Conservation (phyloP, 177 flowering plant species). For the Vitis hybrid region DNA sequence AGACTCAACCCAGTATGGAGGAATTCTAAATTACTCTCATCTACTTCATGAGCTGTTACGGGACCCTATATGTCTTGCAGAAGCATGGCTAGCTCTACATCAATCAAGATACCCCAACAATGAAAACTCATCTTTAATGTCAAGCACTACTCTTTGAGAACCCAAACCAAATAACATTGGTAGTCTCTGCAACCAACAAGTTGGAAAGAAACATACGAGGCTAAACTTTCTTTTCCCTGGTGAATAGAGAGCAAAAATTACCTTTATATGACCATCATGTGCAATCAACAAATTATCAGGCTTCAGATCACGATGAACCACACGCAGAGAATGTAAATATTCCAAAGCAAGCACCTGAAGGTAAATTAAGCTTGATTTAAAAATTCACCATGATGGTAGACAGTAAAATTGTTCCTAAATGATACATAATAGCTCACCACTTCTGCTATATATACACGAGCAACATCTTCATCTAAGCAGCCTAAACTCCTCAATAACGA, state of each 20-base stretch:
- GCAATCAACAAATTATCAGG: constrained; percentile 99
- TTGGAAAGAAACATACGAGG: neutral
- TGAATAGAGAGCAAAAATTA: constrained; percentile 15
- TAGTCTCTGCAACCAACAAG: neutral
- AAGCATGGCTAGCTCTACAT: too few species aligned
- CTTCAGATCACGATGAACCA: constrained; percentile 98
- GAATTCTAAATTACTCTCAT: too few species aligned
- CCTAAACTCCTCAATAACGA: constrained; percentile 94
- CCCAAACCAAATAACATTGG: too few species aligned
- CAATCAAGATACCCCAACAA: too few species aligned
- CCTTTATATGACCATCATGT: constrained; percentile 99
- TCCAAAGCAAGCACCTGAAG: constrained; percentile 96
- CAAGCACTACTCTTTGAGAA: too few species aligned
- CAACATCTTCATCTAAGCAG: constrained; percentile 97
- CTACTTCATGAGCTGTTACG: too few species aligned
- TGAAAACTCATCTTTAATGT: too few species aligned
- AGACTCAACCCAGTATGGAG: too few species aligned
- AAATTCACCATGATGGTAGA: neutral
- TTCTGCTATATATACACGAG: constrained; percentile 96
- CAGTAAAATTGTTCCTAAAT: neutral
- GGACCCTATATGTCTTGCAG: too few species aligned
- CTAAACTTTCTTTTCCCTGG: neutral
- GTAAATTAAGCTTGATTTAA: constrained; percentile 6
- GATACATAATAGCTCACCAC: constrained; percentile 64
- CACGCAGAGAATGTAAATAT: constrained; percentile 86